Percentiles rank a stretch among this genome's conserved stretches.
Evolutionary conservation across 768 basidiomycete genomes (phyloP).

Genomic region (Brasilioporus rufonigricans): DNA sequence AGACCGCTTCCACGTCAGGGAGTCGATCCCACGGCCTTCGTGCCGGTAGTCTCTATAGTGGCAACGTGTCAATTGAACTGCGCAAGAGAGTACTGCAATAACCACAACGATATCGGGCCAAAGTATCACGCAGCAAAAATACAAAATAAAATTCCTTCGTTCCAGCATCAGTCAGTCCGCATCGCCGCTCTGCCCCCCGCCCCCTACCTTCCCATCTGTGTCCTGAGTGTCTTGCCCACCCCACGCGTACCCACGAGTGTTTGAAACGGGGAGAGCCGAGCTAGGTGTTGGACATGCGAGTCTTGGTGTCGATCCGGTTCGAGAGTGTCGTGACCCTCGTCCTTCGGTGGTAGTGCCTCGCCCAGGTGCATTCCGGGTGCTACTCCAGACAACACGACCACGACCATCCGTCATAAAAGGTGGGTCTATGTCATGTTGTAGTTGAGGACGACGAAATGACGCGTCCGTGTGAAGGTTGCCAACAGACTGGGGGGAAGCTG

Average conservation of each 20-base stretch:
- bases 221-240: slow-evolving; percentile 21
- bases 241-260: slow-evolving; percentile 16
- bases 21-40: background rate
- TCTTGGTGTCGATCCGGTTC: slow-evolving; percentile 21
- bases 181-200: slow-evolving; percentile 12
- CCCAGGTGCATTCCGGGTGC: slow-evolving; percentile 22
- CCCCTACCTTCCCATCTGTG: slow-evolving; percentile 17
- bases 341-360: slow-evolving; percentile 18
- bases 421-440: slow-evolving; percentile 40
- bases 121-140: slow-evolving; percentile 7
- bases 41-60: background rate
- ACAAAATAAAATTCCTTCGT: slow-evolving; percentile 6
- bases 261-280: slow-evolving; percentile 6
- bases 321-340: slow-evolving; percentile 21
- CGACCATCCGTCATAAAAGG: slow-evolving; percentile 65
- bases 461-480: slow-evolving; percentile 2
- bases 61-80: background rate
- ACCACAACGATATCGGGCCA: background rate
- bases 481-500: background rate
- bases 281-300: slow-evolving; percentile 14
- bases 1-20: background rate
- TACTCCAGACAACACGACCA: slow-evolving; percentile 54
- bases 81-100: background rate
- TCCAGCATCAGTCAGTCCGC: slow-evolving; percentile 7
- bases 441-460: slow-evolving; percentile 13